Evolutionary conservation across 2,329 filamentous ascomycete species (phyloP).

Genomic region (Phyllachora maydis): DNA sequence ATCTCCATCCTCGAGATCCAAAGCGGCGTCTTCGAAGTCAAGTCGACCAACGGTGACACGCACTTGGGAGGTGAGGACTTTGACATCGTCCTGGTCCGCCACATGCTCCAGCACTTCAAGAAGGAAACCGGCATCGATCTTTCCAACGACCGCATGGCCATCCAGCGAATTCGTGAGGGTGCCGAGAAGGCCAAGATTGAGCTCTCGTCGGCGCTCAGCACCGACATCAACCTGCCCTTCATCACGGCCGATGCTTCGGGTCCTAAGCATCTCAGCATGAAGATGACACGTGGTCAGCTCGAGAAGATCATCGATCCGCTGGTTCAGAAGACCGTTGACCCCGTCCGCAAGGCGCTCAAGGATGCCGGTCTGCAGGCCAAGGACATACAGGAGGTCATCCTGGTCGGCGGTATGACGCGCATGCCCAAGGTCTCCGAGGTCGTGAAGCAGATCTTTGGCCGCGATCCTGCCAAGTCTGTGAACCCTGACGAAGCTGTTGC

Average conservation of each 20-base stretch:
- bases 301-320: conserved; percentile 84
- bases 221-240: conserved; percentile 96
- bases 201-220: conserved; percentile 83
- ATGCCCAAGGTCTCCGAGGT: conserved; percentile 97
- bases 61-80: conserved; percentile 98
- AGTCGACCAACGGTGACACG: conserved; percentile 97
- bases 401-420: conserved; percentile 97
- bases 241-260: conserved; percentile 91
- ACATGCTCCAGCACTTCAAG: conserved; percentile 92
- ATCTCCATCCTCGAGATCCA: conserved; percentile 95
- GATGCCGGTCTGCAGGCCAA: conserved; percentile 79
- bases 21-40: conserved; percentile 96
- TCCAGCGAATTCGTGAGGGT: conserved; percentile 96
- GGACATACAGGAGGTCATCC: conserved; percentile 94
- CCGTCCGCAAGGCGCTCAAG: conserved; percentile 92
- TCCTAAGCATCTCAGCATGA: conserved; percentile 95
- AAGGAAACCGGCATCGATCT: conserved; percentile 85
- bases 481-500: conserved; percentile 98
- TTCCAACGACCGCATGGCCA: conserved; percentile 85
- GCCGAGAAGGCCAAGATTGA: conserved; percentile 99
- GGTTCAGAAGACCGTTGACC: conserved; percentile 70
- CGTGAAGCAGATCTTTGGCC: conserved; percentile 91
- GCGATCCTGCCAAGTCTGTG: conserved; percentile 91
- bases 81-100: conserved; percentile 82
- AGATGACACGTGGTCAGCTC: conserved; percentile 81